Evolutionary conservation across 768 basidiomycete species (phyloP), one percentile per base, ranked within the genome.

Genomic region (Lentinula raphanica): DNA sequence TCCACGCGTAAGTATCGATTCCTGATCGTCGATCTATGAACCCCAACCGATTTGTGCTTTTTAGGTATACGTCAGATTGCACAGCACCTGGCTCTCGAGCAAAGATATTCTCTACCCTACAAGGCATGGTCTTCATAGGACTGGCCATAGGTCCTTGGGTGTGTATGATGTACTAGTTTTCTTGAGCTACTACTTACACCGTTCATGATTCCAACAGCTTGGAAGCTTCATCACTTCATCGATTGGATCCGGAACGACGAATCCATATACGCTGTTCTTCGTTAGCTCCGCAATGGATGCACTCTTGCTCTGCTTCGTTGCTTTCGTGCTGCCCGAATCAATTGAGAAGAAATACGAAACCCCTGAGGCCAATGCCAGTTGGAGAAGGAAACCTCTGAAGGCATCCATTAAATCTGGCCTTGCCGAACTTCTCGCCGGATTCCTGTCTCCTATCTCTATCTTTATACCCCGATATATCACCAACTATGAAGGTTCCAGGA

Each of bases 91-190:
- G 79, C 31, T 82, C 80, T 53, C 66, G 80, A 49, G 78, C 79
- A 13, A 78, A 68, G 53, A 78, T 85, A 44, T 86, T 85, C 60
- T 81, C 83, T 12, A 79, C 83, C 4, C 80, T 93, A 50, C 80
- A 84, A 58, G 94, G 93, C 3, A 83, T 91, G 56, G 78, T 87
- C 48, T 92, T 85, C 73, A 69, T 86, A 35, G 94, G 93, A 4
- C 77, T 94, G 56, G 84, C 93, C 0, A 64, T 84, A 1, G 94
- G 94, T 0, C 93, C 94, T 27, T 81, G 85, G 68, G 78, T 94
- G 56, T 77, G 87, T 42, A 74, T 76, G 32, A 73, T 23, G 51
- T 44, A n/a, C n/a, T n/a, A 42, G 42, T 39, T 36, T 29, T 21
- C 4, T 31, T 9, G n/a, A 49, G 9, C 21, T 38, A 19, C 21